phyloP scores from a whole-genome alignment of 768 basidiomycete species.

The Xanthoconium purpureum region DNA sequence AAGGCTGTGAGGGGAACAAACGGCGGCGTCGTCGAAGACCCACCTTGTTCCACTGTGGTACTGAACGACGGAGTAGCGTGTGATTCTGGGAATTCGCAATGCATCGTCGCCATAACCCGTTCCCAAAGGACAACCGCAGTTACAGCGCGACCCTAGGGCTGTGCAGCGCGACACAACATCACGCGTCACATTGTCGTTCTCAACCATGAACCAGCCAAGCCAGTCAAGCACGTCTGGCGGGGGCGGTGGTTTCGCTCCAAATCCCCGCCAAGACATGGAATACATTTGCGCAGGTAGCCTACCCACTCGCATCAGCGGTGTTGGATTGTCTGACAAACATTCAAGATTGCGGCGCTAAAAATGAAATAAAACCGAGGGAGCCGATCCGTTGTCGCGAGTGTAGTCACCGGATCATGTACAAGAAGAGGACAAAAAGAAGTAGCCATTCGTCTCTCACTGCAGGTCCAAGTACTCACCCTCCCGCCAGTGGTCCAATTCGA shows the following conservation, averaged over 20 bases:
- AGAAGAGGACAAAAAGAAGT: constrained; percentile 94
- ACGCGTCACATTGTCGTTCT: constrained; percentile 8
- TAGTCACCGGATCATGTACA: constrained; percentile 98
- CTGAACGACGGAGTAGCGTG: constrained; percentile 5
- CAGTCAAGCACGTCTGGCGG: constrained; percentile 33
- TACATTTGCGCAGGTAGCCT: constrained; percentile 79
- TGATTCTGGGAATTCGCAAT: constrained; percentile 18
- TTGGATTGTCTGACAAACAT: constrained; percentile 12
- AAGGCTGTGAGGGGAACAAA: neutral
- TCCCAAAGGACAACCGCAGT: neutral
- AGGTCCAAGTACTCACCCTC: neutral
- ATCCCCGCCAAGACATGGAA: constrained; percentile 67
- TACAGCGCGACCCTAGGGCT: constrained; percentile 1
- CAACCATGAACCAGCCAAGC: constrained; percentile 40
- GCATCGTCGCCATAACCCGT: constrained; percentile 10
- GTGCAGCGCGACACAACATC: constrained; percentile 7
- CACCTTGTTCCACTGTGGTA: constrained; percentile 1
- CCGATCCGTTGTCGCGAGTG: constrained; percentile 96
- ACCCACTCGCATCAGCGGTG: neutral
- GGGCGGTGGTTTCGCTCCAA: constrained; percentile 33
- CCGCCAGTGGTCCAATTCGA: constrained; percentile 34
- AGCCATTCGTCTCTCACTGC: constrained; percentile 31
- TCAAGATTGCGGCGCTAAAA: constrained; percentile 87
- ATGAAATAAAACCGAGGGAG: constrained; percentile 86
- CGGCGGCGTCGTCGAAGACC: neutral